phyloP scores from a whole-genome alignment of 495 filamentous ascomycete species.

The Glarea lozoyensis region DNA sequence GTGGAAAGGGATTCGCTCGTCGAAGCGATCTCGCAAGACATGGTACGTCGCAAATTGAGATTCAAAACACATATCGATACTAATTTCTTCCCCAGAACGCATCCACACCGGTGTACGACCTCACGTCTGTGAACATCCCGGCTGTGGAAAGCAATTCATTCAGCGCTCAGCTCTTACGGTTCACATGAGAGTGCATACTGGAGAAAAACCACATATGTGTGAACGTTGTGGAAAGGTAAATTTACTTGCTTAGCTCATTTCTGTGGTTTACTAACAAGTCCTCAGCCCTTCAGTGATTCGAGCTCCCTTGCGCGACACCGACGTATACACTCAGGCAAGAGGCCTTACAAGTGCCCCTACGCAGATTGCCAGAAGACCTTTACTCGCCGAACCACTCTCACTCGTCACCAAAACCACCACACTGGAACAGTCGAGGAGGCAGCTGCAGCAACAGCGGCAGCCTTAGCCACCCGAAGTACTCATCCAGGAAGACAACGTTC shows the following conservation, averaged over 20 bases:
- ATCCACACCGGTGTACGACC: conserved; percentile 91
- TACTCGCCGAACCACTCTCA: conserved; percentile 88
- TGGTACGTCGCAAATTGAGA: conserved; percentile 49
- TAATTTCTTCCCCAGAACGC: conserved; percentile 52
- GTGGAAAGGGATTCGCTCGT: conserved; percentile 86
- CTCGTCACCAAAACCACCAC: conserved; percentile 92
- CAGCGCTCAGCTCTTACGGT: conserved; percentile 96
- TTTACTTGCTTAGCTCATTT: conserved; percentile 3
- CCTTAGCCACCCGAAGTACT: conserved; percentile 55
- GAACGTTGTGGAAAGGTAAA: conserved; percentile 92
- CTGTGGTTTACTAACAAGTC: conserved; percentile 15
- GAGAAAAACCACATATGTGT: conserved; percentile 97
- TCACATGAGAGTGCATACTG: conserved; percentile 89
- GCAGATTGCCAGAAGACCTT: conserved; percentile 98
- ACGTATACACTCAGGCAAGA: conserved; percentile 89
- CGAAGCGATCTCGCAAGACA: conserved; percentile 92
- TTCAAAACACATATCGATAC: conserved; percentile 22
- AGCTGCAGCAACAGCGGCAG: conserved; percentile 78
- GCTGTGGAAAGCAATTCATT: conserved; percentile 93
- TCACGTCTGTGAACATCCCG: conserved; percentile 84
- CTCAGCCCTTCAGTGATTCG: conserved; percentile 97
- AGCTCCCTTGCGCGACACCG: conserved; percentile 91
- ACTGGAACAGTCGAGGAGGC: conserved; percentile 93
- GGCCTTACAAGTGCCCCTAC: conserved; percentile 96
- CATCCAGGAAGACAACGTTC: conserved; percentile 51